These are phyloP conservation scores for Capsicum pubescens DNA, from an alignment of 257 asterid genomes.

Conservation along the genomic window DNA sequence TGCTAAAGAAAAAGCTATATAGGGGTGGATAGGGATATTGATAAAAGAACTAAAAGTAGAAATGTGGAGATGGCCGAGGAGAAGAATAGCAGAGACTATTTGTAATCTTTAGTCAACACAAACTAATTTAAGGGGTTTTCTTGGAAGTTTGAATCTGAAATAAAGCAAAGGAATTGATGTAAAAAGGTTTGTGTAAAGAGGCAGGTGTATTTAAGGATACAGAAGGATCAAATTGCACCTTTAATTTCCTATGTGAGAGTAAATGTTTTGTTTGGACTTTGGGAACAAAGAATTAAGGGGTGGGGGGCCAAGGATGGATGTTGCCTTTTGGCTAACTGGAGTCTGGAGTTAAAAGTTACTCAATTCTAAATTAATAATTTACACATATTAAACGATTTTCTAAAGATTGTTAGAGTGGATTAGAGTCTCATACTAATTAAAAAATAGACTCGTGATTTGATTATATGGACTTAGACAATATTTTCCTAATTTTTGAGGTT, in stretches of 20 bases:
- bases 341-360: too few relatives aligned
- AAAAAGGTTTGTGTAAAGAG: conserved; percentile 37
- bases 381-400: too few relatives aligned
- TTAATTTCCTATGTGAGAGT: background rate
- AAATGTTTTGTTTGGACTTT: conserved; percentile 30
- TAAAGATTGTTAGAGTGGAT: too few relatives aligned
- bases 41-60: conserved; percentile 14
- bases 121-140: conserved; percentile 11
- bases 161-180: conserved; percentile 26
- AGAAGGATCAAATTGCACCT: background rate
- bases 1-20: background rate
- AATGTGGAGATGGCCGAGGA: conserved; percentile 15
- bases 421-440: too few relatives aligned
- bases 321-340: background rate
- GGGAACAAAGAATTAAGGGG: conserved; percentile 26
- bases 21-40: background rate
- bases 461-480: too few relatives aligned
- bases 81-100: conserved; percentile 24
- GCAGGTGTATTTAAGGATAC: conserved; percentile 39
- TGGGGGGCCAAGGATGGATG: background rate
- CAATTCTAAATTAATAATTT: too few relatives aligned
- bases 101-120: background rate
- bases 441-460: too few relatives aligned
- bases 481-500: too few relatives aligned
- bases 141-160: conserved; percentile 31